Evolutionary conservation across 164 flowering plant species (phyloP).

Genomic region (Vitis rupestris): DNA sequence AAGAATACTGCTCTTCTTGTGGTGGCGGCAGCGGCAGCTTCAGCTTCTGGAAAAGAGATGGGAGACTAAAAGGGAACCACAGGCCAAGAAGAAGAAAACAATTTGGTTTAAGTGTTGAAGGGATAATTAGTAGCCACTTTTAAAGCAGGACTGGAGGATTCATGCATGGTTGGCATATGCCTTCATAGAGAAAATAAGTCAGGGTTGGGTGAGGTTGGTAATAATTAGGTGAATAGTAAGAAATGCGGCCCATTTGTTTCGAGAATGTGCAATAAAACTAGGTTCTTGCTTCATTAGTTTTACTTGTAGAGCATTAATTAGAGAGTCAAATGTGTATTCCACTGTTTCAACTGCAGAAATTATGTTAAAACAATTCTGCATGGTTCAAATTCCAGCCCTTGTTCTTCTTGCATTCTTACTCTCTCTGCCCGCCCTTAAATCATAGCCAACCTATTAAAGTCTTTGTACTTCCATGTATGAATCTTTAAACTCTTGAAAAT

Average conservation of each 20-base stretch:
- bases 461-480: no score
- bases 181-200: slow-evolving; percentile 5
- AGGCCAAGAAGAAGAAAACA: not conserved
- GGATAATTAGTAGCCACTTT: slow-evolving; percentile 11
- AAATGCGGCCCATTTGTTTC: slow-evolving; percentile 1
- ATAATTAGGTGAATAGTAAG: not conserved
- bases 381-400: no score
- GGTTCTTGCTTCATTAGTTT: no score
- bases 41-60: slow-evolving; percentile 14
- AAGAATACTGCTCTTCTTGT: slow-evolving; percentile 6
- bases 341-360: not conserved
- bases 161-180: slow-evolving; percentile 7
- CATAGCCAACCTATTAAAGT: no score
- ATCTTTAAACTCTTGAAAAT: no score
- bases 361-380: no score
- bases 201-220: not conserved
- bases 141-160: slow-evolving; percentile 3
- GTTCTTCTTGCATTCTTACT: no score
- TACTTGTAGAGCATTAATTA: no score
- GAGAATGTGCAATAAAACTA: no score
- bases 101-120: slow-evolving; percentile 7
- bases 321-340: no score
- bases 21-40: slow-evolving; percentile 21
- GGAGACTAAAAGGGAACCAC: not conserved
- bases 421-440: no score